Evolutionary conservation across 2,329 filamentous ascomycete species (phyloP).

Genomic region (Colletotrichum cordylinicola): DNA sequence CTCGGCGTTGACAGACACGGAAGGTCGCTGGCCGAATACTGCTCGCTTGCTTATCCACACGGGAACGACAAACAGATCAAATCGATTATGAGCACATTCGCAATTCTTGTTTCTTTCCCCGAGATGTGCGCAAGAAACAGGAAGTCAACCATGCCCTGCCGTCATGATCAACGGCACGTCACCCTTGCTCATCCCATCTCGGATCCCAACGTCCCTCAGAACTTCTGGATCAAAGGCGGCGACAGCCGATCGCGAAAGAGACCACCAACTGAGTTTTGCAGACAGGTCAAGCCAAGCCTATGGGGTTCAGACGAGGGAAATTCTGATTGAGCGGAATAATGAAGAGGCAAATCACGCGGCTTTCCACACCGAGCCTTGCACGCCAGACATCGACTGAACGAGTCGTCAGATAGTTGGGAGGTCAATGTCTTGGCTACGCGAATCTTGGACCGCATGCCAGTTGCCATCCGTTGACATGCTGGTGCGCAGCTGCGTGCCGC

Average conservation of each 20-base stretch:
- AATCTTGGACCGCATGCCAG: constrained; percentile 9
- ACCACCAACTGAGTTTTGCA: not conserved
- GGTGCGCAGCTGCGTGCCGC: constrained; percentile 11
- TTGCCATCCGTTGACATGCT: constrained; percentile 12
- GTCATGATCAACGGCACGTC: not conserved
- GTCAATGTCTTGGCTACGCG: constrained; percentile 1
- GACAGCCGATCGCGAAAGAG: not conserved
- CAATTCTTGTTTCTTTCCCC: not conserved
- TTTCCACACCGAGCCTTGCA: not conserved
- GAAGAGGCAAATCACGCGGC: not conserved
- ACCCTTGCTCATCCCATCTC: constrained; percentile 1
- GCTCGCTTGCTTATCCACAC: not conserved
- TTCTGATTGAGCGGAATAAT: not conserved
- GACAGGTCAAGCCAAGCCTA: not conserved
- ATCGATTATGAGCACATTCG: not conserved
- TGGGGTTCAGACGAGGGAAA: not conserved
- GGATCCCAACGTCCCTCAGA: not conserved
- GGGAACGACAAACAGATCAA: not conserved
- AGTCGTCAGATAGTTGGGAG: not conserved
- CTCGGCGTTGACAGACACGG: constrained; percentile 14
- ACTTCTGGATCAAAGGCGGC: not conserved
- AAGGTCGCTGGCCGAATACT: constrained; percentile 7
- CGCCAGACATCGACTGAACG: not conserved
- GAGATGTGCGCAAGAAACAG: not conserved
- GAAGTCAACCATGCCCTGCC: not conserved